Evolutionary conservation across 768 basidiomycete genomes (phyloP), one percentile per base, ranked within the genome.

Genomic region (Suillus brevipes): DNA sequence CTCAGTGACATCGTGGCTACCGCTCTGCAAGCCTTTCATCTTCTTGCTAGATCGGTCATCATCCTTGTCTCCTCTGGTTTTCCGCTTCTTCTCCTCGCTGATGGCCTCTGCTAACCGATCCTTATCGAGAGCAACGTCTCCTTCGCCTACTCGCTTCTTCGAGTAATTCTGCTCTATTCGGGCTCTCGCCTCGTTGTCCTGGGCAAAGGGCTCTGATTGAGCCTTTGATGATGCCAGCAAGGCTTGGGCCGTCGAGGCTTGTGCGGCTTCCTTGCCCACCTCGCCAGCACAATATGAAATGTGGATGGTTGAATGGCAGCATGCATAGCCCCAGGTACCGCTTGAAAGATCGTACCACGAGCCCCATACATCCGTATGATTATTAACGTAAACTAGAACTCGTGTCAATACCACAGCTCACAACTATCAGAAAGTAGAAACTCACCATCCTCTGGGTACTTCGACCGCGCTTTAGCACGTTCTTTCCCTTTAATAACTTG

Each of bases 321-420:
- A 99, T 34, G 87, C 90, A 76, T 90, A 99, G 43, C 97, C 97
- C 97, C 97, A 99, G 65, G 81, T 73, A 16, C 89, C 86, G 3
- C 84, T 82, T 14, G 85, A 79, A 18, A 80, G 66, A 68, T 92
- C 88, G 75, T 92, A 99, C 88, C 89, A 99, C 52, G 97, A 99
- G 53, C 97, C 97, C 97, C 97, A 99, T n/a, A 98, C 89, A 6
- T 87, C 82, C 0, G 91, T 95, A 72, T 99, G 97, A 73, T 99
- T 99, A 77, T 95, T 96, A 72, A 91, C 80, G 70, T 85, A 89
- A 8, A 95, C 95, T 98, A 67, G 2, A 68, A 23, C 37, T 23
- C 34, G 8, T 42, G 56, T 65, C 66, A 68, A 66, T 65, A 31
- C 58, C 28, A 43, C 28, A 59, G 20, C 25, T 43, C 25, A 28